Evolutionary conservation across 805 yeast genomes (phyloP).

Genomic region (Cyberlindnera euphorbiae): DNA sequence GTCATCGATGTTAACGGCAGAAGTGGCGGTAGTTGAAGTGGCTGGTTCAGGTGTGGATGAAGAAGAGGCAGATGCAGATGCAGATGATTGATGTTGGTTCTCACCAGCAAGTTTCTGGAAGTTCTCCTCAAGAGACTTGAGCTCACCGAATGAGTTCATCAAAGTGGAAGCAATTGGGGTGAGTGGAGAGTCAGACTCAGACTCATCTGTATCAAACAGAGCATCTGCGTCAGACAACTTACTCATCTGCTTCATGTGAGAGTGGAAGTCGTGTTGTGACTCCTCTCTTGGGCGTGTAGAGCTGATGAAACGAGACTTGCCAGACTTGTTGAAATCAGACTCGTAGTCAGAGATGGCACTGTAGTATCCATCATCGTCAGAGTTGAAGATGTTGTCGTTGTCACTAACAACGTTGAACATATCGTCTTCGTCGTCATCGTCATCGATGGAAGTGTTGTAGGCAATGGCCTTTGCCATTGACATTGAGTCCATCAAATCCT

Average conservation of each 20-base stretch:
- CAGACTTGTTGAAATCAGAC: slow-evolving; percentile 7
- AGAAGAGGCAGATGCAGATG: slow-evolving; percentile 1
- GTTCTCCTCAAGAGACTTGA: slow-evolving; percentile 26
- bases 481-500: slow-evolving; percentile 1
- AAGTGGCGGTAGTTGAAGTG: background rate
- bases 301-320: slow-evolving; percentile 11
- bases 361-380: slow-evolving; percentile 25
- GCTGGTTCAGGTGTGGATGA: background rate
- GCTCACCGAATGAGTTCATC: slow-evolving; percentile 16
- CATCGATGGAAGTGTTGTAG: slow-evolving; percentile 8
- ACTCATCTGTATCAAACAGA: slow-evolving; percentile 17
- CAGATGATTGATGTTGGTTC: slow-evolving; percentile 11
- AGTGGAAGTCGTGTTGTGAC: slow-evolving; percentile 13
- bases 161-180: slow-evolving; percentile 12
- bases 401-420: slow-evolving; percentile 13
- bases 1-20: slow-evolving; percentile 16
- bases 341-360: slow-evolving; percentile 26
- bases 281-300: slow-evolving; percentile 19
- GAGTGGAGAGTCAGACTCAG: slow-evolving; percentile 16
- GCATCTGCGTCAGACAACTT: slow-evolving; percentile 10
- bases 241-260: slow-evolving; percentile 9
- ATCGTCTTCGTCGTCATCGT: slow-evolving; percentile 19
- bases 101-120: slow-evolving; percentile 25
- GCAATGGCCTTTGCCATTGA: background rate
- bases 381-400: slow-evolving; percentile 24